phyloP scores from a whole-genome alignment of 768 basidiomycete genomes.

The Suillus ampliporus region DNA sequence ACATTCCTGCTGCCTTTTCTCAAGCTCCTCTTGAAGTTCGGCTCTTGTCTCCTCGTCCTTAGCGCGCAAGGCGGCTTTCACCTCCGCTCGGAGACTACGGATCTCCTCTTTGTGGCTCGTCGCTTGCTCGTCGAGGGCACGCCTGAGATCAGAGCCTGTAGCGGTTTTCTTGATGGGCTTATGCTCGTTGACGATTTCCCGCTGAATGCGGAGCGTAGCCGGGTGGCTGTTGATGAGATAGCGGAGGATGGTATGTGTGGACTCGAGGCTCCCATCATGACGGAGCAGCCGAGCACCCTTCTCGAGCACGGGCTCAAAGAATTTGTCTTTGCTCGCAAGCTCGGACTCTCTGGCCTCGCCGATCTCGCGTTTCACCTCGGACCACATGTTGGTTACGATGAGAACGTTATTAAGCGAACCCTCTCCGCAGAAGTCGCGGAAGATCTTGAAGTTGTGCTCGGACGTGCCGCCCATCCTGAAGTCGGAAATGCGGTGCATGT shows the following conservation, averaged over 20 bases:
- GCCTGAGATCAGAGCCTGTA: constrained; percentile 57
- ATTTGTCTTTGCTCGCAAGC: constrained; percentile 45
- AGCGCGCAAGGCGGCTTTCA: constrained; percentile 47
- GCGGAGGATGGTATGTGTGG: constrained; percentile 49
- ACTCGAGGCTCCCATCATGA: constrained; percentile 45
- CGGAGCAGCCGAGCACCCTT: constrained; percentile 53
- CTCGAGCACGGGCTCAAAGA: constrained; percentile 58
- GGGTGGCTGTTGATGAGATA: constrained; percentile 48
- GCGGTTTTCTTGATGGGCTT: constrained; percentile 55
- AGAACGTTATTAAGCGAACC: constrained; percentile 53
- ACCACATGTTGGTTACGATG: constrained; percentile 63
- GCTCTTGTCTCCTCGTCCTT: constrained; percentile 52
- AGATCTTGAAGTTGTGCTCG: constrained; percentile 56
- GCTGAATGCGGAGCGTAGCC: constrained; percentile 55
- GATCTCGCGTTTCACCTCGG: constrained; percentile 42
- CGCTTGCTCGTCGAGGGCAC: constrained; percentile 53
- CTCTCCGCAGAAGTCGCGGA: constrained; percentile 58
- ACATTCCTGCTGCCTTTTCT: constrained; percentile 50
- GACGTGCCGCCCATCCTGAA: constrained; percentile 56
- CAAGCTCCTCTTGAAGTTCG: constrained; percentile 51
- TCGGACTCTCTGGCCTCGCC: constrained; percentile 53
- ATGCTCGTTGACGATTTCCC: constrained; percentile 56
- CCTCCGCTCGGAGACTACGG: constrained; percentile 50
- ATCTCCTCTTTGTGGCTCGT: constrained; percentile 53
- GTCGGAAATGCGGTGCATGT: constrained; percentile 60